These are phyloP conservation scores for Aspergillus nanangensis DNA, from an alignment of 495 filamentous ascomycete genomes.

Conservation along the genomic window DNA sequence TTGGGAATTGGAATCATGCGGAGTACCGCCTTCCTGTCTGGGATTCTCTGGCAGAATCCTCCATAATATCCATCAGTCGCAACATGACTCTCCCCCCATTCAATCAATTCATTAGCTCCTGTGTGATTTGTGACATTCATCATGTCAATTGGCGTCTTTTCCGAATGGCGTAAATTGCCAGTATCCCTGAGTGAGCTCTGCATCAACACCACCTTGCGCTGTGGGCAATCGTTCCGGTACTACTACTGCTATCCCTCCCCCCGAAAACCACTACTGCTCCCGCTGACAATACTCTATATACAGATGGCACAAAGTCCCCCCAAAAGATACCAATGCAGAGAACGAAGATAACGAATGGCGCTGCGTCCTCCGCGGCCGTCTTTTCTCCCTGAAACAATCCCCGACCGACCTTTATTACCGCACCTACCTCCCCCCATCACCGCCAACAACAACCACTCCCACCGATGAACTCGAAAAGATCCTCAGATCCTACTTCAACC, in stretches of 20 bases:
- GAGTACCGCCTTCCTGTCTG: too few species aligned
- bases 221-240: conserved; percentile 84
- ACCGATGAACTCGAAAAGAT: too few species aligned
- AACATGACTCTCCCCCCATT: not conserved
- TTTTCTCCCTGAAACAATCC: conserved; percentile 84
- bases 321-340: too few species aligned
- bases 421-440: conserved; percentile 36
- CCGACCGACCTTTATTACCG: conserved; percentile 74
- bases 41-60: too few species aligned
- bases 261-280: not conserved
- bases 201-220: conserved; percentile 85
- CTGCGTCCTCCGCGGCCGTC: conserved; percentile 77
- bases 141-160: conserved; percentile 12
- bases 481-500: conserved; percentile 76
- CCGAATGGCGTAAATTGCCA: conserved; percentile 79
- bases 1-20: too few species aligned
- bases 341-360: too few species aligned
- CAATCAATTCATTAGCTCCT: not conserved
- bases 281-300: not conserved
- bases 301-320: conserved; percentile 77
- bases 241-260: not conserved
- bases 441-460: conserved; percentile 53
- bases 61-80: too few species aligned
- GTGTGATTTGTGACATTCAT: too few species aligned
- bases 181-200: conserved; percentile 77